A percentile compares a stretch with the other conserved stretches of the same genome.
phyloP scores from a whole-genome alignment of 148 eudicot species.

The Drosera capensis region DNA sequence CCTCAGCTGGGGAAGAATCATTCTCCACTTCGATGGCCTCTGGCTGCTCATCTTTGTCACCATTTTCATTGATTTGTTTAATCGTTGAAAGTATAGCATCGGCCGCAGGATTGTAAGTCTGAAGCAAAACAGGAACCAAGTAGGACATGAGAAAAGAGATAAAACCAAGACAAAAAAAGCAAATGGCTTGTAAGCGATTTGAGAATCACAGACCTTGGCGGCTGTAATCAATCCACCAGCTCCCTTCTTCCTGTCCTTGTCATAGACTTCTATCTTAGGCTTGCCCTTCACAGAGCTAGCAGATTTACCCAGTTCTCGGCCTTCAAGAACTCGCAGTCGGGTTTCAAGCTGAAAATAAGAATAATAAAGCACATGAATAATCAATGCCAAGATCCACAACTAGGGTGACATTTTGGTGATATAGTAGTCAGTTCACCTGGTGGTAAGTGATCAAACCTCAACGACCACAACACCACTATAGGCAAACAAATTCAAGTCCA shows the following conservation, averaged over 20 bases:
- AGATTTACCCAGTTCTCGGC: slow-evolving; percentile 65
- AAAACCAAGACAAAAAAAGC: not conserved
- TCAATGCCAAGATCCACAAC: too few species aligned
- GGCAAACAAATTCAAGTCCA: too few species aligned
- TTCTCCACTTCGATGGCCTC: slow-evolving; percentile 17
- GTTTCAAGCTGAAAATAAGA: slow-evolving; percentile 54
- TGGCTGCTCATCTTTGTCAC: slow-evolving; percentile 20
- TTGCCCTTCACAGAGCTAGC: slow-evolving; percentile 96
- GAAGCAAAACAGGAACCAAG: slow-evolving; percentile 1
- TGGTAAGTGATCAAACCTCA: too few species aligned
- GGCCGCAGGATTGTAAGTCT: slow-evolving; percentile 77
- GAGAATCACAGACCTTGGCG: slow-evolving; percentile 44
- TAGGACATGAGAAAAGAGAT: not conserved
- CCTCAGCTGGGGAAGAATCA: slow-evolving; percentile 10
- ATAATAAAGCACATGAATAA: too few species aligned
- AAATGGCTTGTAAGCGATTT: not conserved
- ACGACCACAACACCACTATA: too few species aligned
- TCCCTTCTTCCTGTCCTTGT: slow-evolving; percentile 78
- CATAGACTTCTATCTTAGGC: slow-evolving; percentile 78
- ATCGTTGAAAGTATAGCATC: slow-evolving; percentile 50
- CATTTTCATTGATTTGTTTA: too few species aligned
- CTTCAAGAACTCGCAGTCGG: slow-evolving; percentile 73
- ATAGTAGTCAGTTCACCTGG: too few species aligned
- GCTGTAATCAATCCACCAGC: slow-evolving; percentile 71
- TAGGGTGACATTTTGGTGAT: too few species aligned